A percentile compares a stretch with the other conserved stretches of the same genome.
These are phyloP conservation scores for Candida saitoana DNA, from an alignment of 805 yeast species.

Conservation along the genomic window DNA sequence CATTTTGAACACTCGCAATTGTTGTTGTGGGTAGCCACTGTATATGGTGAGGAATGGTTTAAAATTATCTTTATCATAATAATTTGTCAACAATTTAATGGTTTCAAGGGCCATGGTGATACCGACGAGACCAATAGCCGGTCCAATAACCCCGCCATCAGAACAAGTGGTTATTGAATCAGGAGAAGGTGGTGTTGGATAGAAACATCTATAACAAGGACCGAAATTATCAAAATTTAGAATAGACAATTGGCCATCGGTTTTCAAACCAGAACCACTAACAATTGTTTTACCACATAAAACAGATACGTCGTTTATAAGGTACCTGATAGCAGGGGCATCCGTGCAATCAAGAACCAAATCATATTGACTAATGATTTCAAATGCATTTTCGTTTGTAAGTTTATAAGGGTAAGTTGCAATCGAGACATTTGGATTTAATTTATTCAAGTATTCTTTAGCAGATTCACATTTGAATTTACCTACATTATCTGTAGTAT, in stretches of 20 bases:
- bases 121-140: conserved; percentile 93
- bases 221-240: conserved; percentile 62
- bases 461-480: conserved; percentile 80
- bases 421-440: conserved; percentile 69
- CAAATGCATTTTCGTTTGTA: conserved; percentile 55
- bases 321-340: conserved; percentile 80
- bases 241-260: conserved; percentile 86
- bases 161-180: conserved; percentile 77
- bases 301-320: conserved; percentile 82
- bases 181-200: conserved; percentile 87
- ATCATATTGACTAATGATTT: conserved; percentile 62
- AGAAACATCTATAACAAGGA: conserved; percentile 94
- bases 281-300: conserved; percentile 65
- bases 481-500: conserved; percentile 64
- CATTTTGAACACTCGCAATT: conserved; percentile 74
- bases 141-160: conserved; percentile 92
- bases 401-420: conserved; percentile 50
- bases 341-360: conserved; percentile 91
- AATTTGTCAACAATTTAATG: conserved; percentile 63
- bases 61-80: conserved; percentile 49
- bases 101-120: conserved; percentile 85
- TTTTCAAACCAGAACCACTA: conserved; percentile 86
- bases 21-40: conserved; percentile 63
- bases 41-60: conserved; percentile 67
- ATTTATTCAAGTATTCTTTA: conserved; percentile 38